A percentile compares a stretch with the other conserved stretches of the same genome.
Conservation (phyloP, 305 asterid species). For the Fraxinus velutina region DNA sequence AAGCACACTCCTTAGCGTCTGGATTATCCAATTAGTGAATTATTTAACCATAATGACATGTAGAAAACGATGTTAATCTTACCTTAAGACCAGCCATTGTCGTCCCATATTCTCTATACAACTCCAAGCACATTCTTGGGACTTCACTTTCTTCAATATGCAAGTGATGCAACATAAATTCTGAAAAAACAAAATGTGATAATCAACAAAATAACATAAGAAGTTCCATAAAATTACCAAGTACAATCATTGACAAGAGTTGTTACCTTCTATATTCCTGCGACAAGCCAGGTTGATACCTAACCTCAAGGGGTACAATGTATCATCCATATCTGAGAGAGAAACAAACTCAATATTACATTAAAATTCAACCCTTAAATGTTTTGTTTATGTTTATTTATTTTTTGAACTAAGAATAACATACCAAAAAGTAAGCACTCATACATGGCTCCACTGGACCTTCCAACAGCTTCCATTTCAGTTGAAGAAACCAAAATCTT, state of each 20-base stretch:
- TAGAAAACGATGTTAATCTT: background rate
- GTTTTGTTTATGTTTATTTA: background rate
- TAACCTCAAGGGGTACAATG: slow-evolving; percentile 73
- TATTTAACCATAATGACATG: background rate
- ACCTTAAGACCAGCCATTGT: slow-evolving; percentile 96
- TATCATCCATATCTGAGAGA: slow-evolving; percentile 76
- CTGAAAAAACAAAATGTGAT: slow-evolving; percentile 29
- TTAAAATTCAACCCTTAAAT: background rate
- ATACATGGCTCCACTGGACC: slow-evolving; percentile 40
- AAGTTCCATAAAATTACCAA: background rate
- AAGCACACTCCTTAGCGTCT: background rate
- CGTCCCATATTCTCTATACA: slow-evolving; percentile 80
- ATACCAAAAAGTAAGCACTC: slow-evolving; percentile 70
- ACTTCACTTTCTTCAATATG: slow-evolving; percentile 66
- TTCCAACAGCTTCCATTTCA: slow-evolving; percentile 55
- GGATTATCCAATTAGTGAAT: background rate
- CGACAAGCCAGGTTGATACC: slow-evolving; percentile 84
- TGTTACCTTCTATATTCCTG: slow-evolving; percentile 64
- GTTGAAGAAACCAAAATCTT: background rate
- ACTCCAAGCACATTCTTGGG: slow-evolving; percentile 72
- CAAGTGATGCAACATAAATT: slow-evolving; percentile 64
- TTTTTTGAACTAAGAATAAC: slow-evolving; percentile 4
- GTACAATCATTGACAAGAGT: background rate
- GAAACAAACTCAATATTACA: background rate
- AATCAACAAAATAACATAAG: background rate